Base-by-base conservation (phyloP, 2,329 filamentous ascomycete species). In the Cordyceps pruinosa region DNA sequence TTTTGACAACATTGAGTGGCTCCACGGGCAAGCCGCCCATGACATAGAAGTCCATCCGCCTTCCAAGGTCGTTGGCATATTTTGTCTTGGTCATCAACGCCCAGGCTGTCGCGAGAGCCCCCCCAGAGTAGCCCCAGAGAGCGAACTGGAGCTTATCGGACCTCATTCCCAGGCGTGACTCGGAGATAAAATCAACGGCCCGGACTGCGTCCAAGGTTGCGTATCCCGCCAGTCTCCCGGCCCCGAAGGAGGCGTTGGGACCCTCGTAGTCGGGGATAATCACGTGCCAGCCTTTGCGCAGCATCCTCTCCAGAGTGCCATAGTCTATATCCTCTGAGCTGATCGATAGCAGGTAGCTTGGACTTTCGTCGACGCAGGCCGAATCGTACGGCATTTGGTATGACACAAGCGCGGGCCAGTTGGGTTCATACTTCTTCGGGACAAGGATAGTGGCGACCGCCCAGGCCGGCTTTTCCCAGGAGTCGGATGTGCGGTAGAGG, bases 51-150 rank as follows among this genome's bases (percentile, higher is more conserved):
- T 72, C 75, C 2, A 79, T 79, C 1, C 67, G 68, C 26, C 83
- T 71, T 2, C 70, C 66, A 5, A 84, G 64, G 34, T 81, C 77
- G 0, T 79, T 77, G 0, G 81, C 80, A 58, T 84, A 83, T 3
- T 68, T 66, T 0, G 70, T 67, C 39, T 78, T 76, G n/a, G 82
- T 64, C 47, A 82, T 77, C 15, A 75, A 74, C 0, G 80, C 80
- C 71, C 74, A 80, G 26, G 77, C 77, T 2, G 70, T 77, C 0
- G 79, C 79, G 19, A 83, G 60, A 1, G 75, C 74, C 2, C 81
- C 81, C 2, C 81, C 81, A 0, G 76, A 80, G 62, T 83, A 84
- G 0, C 81, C 81, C 78, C 79, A 83, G 7, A 82, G 66, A 0
- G 74, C 72, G 35, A 28, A n/a, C 0, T 10, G 8, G 2, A 35